These are phyloP conservation scores for Pleurotus pulmonarius DNA, from an alignment of 768 basidiomycete species.

Conservation along the genomic window DNA sequence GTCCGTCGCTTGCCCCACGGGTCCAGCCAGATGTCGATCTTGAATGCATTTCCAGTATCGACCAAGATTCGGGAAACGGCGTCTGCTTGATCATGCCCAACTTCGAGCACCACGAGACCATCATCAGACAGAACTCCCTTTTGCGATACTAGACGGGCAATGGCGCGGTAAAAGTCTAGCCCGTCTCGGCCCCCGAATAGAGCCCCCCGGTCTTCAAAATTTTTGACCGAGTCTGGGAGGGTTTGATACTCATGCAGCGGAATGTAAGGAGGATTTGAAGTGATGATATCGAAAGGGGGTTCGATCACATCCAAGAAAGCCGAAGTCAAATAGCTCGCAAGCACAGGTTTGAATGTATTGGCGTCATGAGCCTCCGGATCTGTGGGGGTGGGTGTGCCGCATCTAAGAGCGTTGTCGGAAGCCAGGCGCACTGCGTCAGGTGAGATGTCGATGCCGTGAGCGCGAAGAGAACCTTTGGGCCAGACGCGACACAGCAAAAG, in stretches of 20 bases:
- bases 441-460: conserved; percentile 69
- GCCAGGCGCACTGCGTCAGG: conserved; percentile 52
- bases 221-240: conserved; percentile 66
- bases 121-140: conserved; percentile 46
- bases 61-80: conserved; percentile 58
- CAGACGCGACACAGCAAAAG: conserved; percentile 72
- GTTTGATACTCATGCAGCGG: conserved; percentile 56
- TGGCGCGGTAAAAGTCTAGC: conserved; percentile 67
- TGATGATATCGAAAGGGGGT: conserved; percentile 71
- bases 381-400: conserved; percentile 28
- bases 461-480: conserved; percentile 48
- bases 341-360: conserved; percentile 38
- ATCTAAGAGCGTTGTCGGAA: conserved; percentile 42
- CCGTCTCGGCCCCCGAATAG: conserved; percentile 64
- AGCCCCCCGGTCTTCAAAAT: conserved; percentile 79
- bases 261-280: conserved; percentile 88
- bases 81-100: conserved; percentile 69
- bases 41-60: conserved; percentile 37
- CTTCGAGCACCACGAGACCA: conserved; percentile 72
- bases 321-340: conserved; percentile 41
- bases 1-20: conserved; percentile 76
- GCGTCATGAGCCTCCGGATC: conserved; percentile 15
- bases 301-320: conserved; percentile 34
- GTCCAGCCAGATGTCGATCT: conserved; percentile 72
- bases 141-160: conserved; percentile 55